Evolutionary conservation across 2,329 filamentous ascomycete species (phyloP).

Genomic region (Bisporella sp.): DNA sequence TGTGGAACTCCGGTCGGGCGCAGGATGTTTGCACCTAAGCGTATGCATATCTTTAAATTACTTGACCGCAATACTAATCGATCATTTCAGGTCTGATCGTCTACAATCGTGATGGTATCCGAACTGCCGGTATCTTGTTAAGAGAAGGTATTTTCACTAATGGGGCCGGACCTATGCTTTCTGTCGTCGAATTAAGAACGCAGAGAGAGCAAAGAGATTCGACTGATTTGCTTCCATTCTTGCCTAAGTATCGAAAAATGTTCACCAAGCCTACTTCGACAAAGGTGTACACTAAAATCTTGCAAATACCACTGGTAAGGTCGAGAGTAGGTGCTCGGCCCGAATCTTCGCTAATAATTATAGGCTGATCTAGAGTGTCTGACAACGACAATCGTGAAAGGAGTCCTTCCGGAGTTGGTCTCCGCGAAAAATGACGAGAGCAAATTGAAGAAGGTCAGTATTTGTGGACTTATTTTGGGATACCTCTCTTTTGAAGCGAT

Average conservation of each 20-base stretch:
- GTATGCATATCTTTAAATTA: constrained; percentile 27
- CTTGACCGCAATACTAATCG: neutral
- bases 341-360: neutral
- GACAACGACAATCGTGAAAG: constrained; percentile 58
- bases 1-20: constrained; percentile 76
- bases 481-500: neutral
- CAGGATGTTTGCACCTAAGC: constrained; percentile 67
- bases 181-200: constrained; percentile 71
- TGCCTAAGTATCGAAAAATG: constrained; percentile 60
- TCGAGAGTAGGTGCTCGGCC: too few relatives aligned
- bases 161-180: constrained; percentile 59
- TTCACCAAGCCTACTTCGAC: constrained; percentile 62
- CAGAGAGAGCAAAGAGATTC: constrained; percentile 63
- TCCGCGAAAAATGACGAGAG: constrained; percentile 45
- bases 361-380: constrained; percentile 74
- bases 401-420: constrained; percentile 48
- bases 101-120: constrained; percentile 76
- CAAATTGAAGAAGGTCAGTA: constrained; percentile 18
- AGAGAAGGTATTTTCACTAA: constrained; percentile 63
- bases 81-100: constrained; percentile 51
- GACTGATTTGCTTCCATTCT: constrained; percentile 81
- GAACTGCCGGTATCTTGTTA: constrained; percentile 74
- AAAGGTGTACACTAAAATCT: constrained; percentile 58
- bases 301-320: constrained; percentile 55
- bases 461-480: neutral